Percentiles rank a stretch among this genome's conserved stretches.
Conservation (phyloP, 164 flowering plant genomes). For the Euptelea pleiosperma region DNA sequence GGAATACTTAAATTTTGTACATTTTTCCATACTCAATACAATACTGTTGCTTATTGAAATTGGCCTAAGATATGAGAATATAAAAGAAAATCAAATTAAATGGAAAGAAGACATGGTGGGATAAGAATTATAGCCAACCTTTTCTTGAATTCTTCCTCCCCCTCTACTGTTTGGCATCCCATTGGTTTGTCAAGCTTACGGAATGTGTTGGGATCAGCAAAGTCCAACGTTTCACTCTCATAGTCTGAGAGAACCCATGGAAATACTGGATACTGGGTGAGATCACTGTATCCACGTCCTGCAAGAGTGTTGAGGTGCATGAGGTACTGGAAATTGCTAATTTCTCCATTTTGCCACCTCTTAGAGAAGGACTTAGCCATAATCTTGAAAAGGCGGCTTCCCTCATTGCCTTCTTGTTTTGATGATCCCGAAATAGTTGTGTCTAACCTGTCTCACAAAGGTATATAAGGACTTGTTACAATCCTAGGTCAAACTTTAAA, state of each 20-base stretch:
- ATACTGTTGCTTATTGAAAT: too few relatives aligned
- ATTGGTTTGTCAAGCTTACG: slow-evolving; percentile 95
- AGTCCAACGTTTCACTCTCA: slow-evolving; percentile 79
- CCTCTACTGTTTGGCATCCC: slow-evolving; percentile 98
- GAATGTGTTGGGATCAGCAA: slow-evolving; percentile 68
- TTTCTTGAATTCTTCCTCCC: slow-evolving; percentile 94
- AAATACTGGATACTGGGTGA: slow-evolving; percentile 97
- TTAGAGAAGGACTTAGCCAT: slow-evolving; percentile 97
- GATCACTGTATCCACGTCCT: slow-evolving; percentile 99
- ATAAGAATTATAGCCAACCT: slow-evolving; percentile 40
- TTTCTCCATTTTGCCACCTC: slow-evolving; percentile 99
- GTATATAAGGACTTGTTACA: not conserved
- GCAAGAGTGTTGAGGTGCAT: slow-evolving; percentile 99
- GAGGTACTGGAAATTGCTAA: slow-evolving; percentile 97
- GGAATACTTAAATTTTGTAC: too few relatives aligned
- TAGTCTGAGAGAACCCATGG: slow-evolving; percentile 99
- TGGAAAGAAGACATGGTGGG: not conserved
- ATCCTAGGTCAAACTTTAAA: not conserved
- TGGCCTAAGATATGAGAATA: too few relatives aligned
- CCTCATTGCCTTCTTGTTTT: slow-evolving; percentile 90
- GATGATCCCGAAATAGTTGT: slow-evolving; percentile 91
- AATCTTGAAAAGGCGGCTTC: slow-evolving; percentile 86
- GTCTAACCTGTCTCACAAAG: slow-evolving; percentile 67
- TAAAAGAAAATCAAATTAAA: slow-evolving; percentile 2
- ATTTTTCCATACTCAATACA: too few relatives aligned